Evolutionary conservation across 140 eudicot species (phyloP), one percentile per base, ranked within the genome.

Genomic region (Anethum foeniculum): DNA sequence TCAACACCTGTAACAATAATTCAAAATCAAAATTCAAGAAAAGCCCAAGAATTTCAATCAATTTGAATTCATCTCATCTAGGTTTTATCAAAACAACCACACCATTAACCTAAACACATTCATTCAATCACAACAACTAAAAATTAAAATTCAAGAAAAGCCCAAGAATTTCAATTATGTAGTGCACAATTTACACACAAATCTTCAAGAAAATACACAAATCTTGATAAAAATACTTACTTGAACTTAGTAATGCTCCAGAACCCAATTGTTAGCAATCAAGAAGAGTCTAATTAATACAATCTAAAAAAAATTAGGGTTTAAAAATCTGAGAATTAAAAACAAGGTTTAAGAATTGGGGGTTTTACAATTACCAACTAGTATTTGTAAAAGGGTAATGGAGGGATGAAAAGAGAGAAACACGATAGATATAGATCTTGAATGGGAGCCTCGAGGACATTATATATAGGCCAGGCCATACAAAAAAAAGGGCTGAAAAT

Each of bases 11-110:
- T 34, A 19, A 48, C 67, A 30, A 54, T 16, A 77, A 34, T 78
- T 36, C 72, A 58, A 38, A 6, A 9, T 23, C 12, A 38, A n/a
- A 73, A 9, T 51, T 77, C 81, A 38, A 67, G 23, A 30, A 38
- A 54, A 78, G 14, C 52, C 38, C 73, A 30, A 41, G 75, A 79
- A 79, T 41, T 60, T 43, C 58, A 64, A 27, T 41, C 11, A 60
- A n/a, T 60, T 60, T 60, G 34, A 60, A 60, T 60, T 25, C 6
- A 60, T n/a, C 69, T 84, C 91, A 90, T 87, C 81, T 85, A 90
- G 86, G 81, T 86, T 72, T 79, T 47, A 48, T 56, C 62, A 51
- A 49, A 79, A 39, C 27, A 79, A 44, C 74, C 75, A 52, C 18
- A n/a, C 39, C 75, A 78, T 58, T 60, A 71, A 78, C 52, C 54